A percentile compares a stretch with the other conserved stretches of the same genome.
phyloP scores from a whole-genome alignment of 192 early-diverging fungal genomes.

The Hyaloraphidium curvatum region DNA sequence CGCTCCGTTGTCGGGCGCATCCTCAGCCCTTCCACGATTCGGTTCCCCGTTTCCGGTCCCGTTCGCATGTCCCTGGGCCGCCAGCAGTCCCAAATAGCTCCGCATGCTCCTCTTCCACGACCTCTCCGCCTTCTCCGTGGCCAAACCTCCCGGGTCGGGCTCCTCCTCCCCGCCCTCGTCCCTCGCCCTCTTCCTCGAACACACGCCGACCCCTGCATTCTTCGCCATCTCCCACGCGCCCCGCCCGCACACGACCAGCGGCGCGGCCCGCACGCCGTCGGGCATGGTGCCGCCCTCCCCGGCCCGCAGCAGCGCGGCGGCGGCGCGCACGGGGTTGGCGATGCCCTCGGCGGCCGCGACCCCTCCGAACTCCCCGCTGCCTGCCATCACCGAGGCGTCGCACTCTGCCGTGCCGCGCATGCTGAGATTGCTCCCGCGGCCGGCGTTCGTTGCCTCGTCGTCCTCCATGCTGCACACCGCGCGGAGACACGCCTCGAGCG shows the following conservation, averaged over 20 bases:
- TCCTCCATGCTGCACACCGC: not conserved
- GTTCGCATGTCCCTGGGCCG: no score
- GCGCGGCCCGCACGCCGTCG: not conserved
- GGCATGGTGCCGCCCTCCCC: not conserved
- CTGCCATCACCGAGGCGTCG: not conserved
- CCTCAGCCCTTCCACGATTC: no score
- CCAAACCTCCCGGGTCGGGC: no score
- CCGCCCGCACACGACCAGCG: not conserved
- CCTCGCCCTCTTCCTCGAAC: not conserved
- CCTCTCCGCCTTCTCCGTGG: no score
- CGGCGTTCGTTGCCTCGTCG: not conserved
- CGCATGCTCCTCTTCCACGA: no score
- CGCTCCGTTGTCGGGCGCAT: not conserved
- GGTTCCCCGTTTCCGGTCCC: no score
- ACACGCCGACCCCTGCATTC: not conserved
- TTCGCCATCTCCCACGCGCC: not conserved
- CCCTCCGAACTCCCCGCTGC: not conserved
- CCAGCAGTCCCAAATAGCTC: no score
- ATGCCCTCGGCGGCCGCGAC: not conserved
- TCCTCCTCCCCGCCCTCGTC: not conserved
- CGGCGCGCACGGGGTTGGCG: not conserved
- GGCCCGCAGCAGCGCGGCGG: not conserved
- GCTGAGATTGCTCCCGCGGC: not conserved
- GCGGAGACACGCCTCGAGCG: not conserved
- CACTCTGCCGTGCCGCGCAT: not conserved